These are phyloP conservation scores for Crithidia expoeki DNA, from an alignment of 208 protist species.

Conservation along the genomic window DNA sequence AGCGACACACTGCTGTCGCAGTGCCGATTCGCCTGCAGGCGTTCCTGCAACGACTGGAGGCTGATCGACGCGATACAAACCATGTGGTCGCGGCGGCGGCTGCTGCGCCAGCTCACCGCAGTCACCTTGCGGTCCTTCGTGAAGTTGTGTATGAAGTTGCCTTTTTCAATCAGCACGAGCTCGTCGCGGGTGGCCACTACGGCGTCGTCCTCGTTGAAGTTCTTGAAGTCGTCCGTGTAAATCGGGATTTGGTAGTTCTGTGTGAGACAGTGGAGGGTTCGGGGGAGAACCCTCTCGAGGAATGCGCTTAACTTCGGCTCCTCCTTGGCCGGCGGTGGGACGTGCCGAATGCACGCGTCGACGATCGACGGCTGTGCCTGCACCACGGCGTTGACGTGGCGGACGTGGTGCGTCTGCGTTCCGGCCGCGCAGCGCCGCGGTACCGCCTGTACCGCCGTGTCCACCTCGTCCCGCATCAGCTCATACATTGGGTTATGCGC, in stretches of 20 bases:
- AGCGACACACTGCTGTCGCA: constrained; percentile 80
- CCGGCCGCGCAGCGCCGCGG: constrained; percentile 17
- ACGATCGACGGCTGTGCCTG: constrained; percentile 84
- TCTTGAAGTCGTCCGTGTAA: constrained; percentile 85
- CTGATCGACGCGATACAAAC: constrained; percentile 85
- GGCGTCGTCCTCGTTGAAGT: constrained; percentile 89
- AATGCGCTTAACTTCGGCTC: constrained; percentile 68
- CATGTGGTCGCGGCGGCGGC: constrained; percentile 59
- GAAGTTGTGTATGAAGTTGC: constrained; percentile 81
- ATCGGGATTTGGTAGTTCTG: constrained; percentile 88
- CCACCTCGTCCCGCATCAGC: constrained; percentile 68
- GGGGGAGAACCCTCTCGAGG: constrained; percentile 78
- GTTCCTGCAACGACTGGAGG: constrained; percentile 60
- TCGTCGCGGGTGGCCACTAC: constrained; percentile 85
- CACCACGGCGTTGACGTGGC: constrained; percentile 75
- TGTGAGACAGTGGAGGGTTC: constrained; percentile 79
- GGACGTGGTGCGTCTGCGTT: constrained; percentile 81
- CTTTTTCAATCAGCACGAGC: constrained; percentile 81
- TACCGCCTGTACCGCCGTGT: constrained; percentile 84
- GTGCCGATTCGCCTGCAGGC: constrained; percentile 69
- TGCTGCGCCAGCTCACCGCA: constrained; percentile 84
- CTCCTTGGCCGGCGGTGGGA: constrained; percentile 58
- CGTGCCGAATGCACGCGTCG: constrained; percentile 78
- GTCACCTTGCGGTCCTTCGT: constrained; percentile 82
- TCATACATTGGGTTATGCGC: constrained; percentile 70